A percentile compares a stretch with the other conserved stretches of the same genome.
Conservation (phyloP, 257 asterid species). For the Lithospermum erythrorhizon region DNA sequence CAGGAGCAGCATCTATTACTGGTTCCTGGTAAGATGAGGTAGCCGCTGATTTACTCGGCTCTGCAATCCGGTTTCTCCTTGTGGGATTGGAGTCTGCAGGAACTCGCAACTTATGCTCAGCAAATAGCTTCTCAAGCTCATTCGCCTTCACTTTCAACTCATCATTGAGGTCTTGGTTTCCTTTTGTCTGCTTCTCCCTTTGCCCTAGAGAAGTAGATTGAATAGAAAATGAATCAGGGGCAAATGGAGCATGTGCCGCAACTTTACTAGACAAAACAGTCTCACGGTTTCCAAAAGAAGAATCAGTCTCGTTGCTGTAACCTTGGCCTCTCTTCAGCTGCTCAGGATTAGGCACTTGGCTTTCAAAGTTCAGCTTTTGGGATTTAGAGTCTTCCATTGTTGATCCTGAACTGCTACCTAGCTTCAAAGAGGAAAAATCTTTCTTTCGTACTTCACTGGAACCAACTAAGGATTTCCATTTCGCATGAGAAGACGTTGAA, state of each 20-base stretch:
- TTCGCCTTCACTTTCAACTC: constrained; percentile 81
- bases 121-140: constrained; percentile 90
- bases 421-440: constrained; percentile 20
- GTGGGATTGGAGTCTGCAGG: constrained; percentile 55
- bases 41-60: constrained; percentile 30
- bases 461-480: constrained; percentile 23
- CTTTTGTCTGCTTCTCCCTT: constrained; percentile 59
- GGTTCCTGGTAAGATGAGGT: constrained; percentile 27
- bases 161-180: constrained; percentile 73
- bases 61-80: constrained; percentile 34
- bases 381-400: constrained; percentile 42
- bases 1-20: constrained; percentile 24
- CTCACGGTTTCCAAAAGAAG: constrained; percentile 29
- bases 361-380: constrained; percentile 29
- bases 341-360: constrained; percentile 31
- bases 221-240: constrained; percentile 34
- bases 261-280: constrained; percentile 24
- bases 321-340: constrained; percentile 32
- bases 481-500: constrained; percentile 29
- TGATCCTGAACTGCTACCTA: constrained; percentile 22
- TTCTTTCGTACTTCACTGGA: constrained; percentile 27
- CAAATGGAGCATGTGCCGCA: constrained; percentile 22
- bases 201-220: constrained; percentile 51
- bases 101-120: constrained; percentile 51
- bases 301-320: constrained; percentile 26